These are phyloP conservation scores for Mangifera indica DNA, from an alignment of 345 rosid genomes.

Conservation along the genomic window DNA sequence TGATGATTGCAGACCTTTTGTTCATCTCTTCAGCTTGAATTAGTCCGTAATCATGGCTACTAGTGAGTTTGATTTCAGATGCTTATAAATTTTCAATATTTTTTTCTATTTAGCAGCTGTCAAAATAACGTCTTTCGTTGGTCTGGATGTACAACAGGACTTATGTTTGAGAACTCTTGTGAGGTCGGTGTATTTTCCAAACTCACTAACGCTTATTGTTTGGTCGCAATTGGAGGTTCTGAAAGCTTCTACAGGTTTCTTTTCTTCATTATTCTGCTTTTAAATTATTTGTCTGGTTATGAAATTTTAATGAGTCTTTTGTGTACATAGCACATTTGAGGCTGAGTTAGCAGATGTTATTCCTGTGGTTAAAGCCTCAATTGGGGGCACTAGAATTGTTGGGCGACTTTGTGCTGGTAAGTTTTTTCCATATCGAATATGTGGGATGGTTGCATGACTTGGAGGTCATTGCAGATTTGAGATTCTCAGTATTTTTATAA, in stretches of 20 bases:
- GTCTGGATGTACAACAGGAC: constrained; percentile 40
- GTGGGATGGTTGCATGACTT: background rate
- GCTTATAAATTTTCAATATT: background rate
- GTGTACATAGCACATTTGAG: constrained; percentile 59
- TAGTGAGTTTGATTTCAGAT: constrained; percentile 21
- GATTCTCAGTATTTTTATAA: background rate
- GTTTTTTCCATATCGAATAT: background rate
- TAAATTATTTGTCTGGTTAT: background rate
- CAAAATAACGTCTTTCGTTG: background rate
- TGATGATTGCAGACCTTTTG: background rate
- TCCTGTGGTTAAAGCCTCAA: constrained; percentile 88
- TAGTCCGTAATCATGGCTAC: constrained; percentile 31
- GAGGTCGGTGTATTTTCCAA: constrained; percentile 87
- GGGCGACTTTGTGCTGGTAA: constrained; percentile 88
- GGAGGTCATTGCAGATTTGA: background rate
- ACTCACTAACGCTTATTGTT: constrained; percentile 84
- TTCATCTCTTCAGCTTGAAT: background rate
- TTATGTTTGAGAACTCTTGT: constrained; percentile 81
- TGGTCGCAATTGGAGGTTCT: constrained; percentile 88
- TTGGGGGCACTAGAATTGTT: constrained; percentile 78
- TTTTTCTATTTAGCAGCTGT: background rate
- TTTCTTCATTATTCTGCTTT: background rate
- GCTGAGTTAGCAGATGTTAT: constrained; percentile 78
- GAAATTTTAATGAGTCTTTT: constrained; percentile 8
- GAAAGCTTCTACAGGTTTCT: constrained; percentile 78